Conservation (phyloP, 176 grass and related monocot genomes). For the Dendrocalamus sinicus region DNA sequence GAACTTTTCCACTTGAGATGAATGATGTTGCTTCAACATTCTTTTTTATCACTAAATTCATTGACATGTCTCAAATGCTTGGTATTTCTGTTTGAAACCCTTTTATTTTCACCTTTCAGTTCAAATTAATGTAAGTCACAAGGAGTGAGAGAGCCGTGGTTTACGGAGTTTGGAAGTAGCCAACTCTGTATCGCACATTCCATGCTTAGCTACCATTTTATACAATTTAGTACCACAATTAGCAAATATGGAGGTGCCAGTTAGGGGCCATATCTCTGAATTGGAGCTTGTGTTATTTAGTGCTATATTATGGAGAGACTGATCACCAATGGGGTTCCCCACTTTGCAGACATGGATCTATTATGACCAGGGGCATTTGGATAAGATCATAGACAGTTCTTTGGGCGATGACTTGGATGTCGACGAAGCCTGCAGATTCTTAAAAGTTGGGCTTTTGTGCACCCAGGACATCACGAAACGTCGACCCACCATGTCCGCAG, state of each 20-base stretch:
- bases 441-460: constrained; percentile 79
- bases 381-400: constrained; percentile 66
- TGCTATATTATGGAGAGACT: constrained; percentile 18
- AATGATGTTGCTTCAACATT: not conserved
- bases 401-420: constrained; percentile 60
- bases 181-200: not conserved
- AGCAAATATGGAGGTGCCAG: constrained; percentile 1
- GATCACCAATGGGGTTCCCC: constrained; percentile 24
- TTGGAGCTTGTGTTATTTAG: constrained; percentile 26
- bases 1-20: not conserved
- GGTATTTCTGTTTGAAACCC: not conserved
- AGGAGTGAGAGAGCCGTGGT: not conserved
- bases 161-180: not conserved
- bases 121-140: not conserved
- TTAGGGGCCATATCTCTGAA: not conserved
- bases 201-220: not conserved
- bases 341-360: constrained; percentile 73
- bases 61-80: not conserved
- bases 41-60: not conserved
- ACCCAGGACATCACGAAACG: constrained; percentile 63
- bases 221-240: not conserved
- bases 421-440: constrained; percentile 68
- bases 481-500: constrained; percentile 64
- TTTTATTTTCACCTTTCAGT: no score
- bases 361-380: constrained; percentile 58